These are phyloP conservation scores for Lentinula aciculospora DNA, from an alignment of 768 basidiomycete genomes.

Conservation along the genomic window DNA sequence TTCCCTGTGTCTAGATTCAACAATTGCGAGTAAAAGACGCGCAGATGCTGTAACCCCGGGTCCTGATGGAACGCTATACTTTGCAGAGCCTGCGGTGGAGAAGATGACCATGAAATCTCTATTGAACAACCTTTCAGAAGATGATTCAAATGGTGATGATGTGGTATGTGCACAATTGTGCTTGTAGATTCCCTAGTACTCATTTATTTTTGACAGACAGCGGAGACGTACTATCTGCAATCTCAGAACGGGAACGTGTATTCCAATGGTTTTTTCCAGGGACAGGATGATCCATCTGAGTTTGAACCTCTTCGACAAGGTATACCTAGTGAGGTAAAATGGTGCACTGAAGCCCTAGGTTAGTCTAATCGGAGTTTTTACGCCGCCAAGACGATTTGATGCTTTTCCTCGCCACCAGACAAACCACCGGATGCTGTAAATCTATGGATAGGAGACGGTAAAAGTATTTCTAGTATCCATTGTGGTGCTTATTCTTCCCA, in stretches of 20 bases:
- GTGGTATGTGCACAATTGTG: not conserved
- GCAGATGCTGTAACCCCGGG: slow-evolving; percentile 68
- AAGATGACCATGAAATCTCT: slow-evolving; percentile 62
- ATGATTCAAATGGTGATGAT: slow-evolving; percentile 13
- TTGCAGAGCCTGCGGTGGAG: slow-evolving; percentile 69
- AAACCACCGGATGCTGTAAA: slow-evolving; percentile 83
- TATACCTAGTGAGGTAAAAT: slow-evolving; percentile 62
- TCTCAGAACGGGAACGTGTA: slow-evolving; percentile 91
- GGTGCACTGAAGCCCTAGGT: slow-evolving; percentile 81
- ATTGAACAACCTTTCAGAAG: slow-evolving; percentile 33
- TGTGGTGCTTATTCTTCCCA: slow-evolving; percentile 44
- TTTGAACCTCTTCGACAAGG: slow-evolving; percentile 58
- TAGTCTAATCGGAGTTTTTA: slow-evolving; percentile 13
- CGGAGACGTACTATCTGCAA: slow-evolving; percentile 66
- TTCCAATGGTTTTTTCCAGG: slow-evolving; percentile 35
- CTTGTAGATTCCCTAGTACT: not conserved
- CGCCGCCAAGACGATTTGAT: not conserved
- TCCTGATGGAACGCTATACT: slow-evolving; percentile 54
- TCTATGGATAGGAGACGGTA: slow-evolving; percentile 81
- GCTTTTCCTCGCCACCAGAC: slow-evolving; percentile 26
- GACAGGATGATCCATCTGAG: slow-evolving; percentile 41
- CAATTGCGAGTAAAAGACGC: slow-evolving; percentile 35
- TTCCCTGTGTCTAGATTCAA: not conserved
- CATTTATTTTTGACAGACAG: not conserved
- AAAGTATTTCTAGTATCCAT: slow-evolving; percentile 81